Percentiles rank a stretch among this genome's conserved stretches.
Conservation (phyloP, 164 flowering plant species). For the Chloranthus sessilifolius region DNA sequence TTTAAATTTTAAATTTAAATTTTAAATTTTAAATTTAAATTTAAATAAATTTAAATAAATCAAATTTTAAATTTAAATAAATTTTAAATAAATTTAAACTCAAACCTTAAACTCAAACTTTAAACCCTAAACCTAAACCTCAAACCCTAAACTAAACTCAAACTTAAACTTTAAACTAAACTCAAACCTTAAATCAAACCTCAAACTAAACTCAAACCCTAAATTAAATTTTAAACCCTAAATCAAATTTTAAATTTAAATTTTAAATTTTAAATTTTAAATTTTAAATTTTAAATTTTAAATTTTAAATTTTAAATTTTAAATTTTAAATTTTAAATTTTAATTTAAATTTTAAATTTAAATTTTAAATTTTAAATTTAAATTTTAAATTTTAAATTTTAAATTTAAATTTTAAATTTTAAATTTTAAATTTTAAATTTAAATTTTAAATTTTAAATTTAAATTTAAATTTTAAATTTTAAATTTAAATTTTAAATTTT, state of each 20-base stretch:
- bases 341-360: constrained; percentile 20
- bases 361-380: constrained; percentile 9
- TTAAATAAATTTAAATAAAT: constrained; percentile 2
- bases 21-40: too few relatives aligned
- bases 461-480: constrained; percentile 18
- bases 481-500: too few relatives aligned
- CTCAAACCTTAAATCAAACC: constrained; percentile 9
- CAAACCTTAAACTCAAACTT: constrained; percentile 14
- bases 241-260: constrained; percentile 12
- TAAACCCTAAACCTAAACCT: constrained; percentile 16
- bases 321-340: constrained; percentile 21
- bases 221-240: constrained; percentile 5
- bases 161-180: constrained; percentile 9
- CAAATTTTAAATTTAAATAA: constrained; percentile 6
- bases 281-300: constrained; percentile 9
- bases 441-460: constrained; percentile 24
- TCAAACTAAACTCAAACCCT: constrained; percentile 8
- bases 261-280: neutral
- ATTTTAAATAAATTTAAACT: neutral
- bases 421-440: constrained; percentile 19
- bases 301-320: constrained; percentile 15
- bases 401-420: constrained; percentile 12
- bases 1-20: too few relatives aligned
- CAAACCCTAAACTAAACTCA: constrained; percentile 11
- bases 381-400: constrained; percentile 13